Conservation (phyloP, 2,329 filamentous ascomycete genomes). For the Ophiocordyceps camponoti-rufipedis region DNA sequence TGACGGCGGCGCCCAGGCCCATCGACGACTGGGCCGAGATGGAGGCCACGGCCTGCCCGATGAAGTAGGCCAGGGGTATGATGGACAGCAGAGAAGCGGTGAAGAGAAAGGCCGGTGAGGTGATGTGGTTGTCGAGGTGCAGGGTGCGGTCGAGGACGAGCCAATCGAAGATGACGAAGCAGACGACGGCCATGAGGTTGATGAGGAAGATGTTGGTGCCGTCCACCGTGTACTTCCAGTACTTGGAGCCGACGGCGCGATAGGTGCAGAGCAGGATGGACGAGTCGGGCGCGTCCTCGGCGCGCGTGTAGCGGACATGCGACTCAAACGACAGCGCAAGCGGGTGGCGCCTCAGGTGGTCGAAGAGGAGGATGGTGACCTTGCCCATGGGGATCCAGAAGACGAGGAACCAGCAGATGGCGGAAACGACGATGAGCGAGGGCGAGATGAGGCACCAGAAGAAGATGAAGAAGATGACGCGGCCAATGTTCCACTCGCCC, state of each 20-base stretch:
- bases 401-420: slow-evolving; percentile 86
- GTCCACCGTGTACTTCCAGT: slow-evolving; percentile 99
- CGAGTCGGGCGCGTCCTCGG: slow-evolving; percentile 52
- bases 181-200: slow-evolving; percentile 84
- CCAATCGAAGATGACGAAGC: slow-evolving; percentile 91
- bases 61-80: slow-evolving; percentile 94
- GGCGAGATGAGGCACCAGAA: slow-evolving; percentile 90
- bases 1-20: slow-evolving; percentile 91
- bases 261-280: slow-evolving; percentile 94
- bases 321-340: slow-evolving; percentile 86
- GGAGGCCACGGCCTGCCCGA: slow-evolving; percentile 92
- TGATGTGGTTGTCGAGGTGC: slow-evolving; percentile 53
- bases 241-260: slow-evolving; percentile 79
- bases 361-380: slow-evolving; percentile 73
- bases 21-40: slow-evolving; percentile 98
- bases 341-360: slow-evolving; percentile 83
- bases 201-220: slow-evolving; percentile 98
- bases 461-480: slow-evolving; percentile 89
- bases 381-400: slow-evolving; percentile 99
- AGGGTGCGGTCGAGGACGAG: slow-evolving; percentile 54
- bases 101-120: slow-evolving; percentile 74
- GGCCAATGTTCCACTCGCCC: slow-evolving; percentile 86
- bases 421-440: slow-evolving; percentile 66
- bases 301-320: slow-evolving; percentile 57
- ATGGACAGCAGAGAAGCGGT: slow-evolving; percentile 72